phyloP scores from a whole-genome alignment of 805 yeast genomes.

The Metschnikowia gelsemii region DNA sequence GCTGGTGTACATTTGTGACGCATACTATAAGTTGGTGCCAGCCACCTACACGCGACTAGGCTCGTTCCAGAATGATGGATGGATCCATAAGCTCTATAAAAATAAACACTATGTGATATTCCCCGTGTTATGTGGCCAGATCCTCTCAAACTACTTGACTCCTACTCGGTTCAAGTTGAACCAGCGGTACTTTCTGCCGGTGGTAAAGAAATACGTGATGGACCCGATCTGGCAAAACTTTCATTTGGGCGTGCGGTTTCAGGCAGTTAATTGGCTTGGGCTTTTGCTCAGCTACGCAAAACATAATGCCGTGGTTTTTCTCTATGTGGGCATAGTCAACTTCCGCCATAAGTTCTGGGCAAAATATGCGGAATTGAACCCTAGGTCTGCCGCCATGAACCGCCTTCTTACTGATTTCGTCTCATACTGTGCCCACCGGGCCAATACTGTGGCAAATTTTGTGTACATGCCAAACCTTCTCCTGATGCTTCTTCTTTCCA shows the following conservation, averaged over 20 bases:
- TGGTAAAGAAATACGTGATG: constrained; percentile 31
- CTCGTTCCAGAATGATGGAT: constrained; percentile 20
- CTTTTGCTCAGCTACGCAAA: constrained; percentile 26
- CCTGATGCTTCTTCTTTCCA: constrained; percentile 33
- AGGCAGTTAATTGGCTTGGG: constrained; percentile 31
- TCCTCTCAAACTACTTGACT: constrained; percentile 41
- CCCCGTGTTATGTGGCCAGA: constrained; percentile 39
- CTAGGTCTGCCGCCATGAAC: constrained; percentile 6
- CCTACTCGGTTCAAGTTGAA: constrained; percentile 38
- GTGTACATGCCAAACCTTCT: constrained; percentile 38
- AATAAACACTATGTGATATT: constrained; percentile 35
- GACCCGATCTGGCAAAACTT: constrained; percentile 45
- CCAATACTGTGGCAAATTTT: constrained; percentile 35
- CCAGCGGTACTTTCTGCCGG: constrained; percentile 35
- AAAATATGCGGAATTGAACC: constrained; percentile 26
- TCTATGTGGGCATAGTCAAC: constrained; percentile 20
- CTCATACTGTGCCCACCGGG: constrained; percentile 23
- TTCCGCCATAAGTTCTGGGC: constrained; percentile 26
- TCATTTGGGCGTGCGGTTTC: constrained; percentile 27
- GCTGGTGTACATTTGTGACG: constrained; percentile 33
- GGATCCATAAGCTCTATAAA: constrained; percentile 25
- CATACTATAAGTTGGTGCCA: constrained; percentile 33
- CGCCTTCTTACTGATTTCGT: constrained; percentile 18
- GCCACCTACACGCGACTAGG: constrained; percentile 32
- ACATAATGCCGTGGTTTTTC: constrained; percentile 26